These are phyloP conservation scores for Penicillium sp. DNA, from an alignment of 2,329 filamentous ascomycete genomes.

Conservation along the genomic window DNA sequence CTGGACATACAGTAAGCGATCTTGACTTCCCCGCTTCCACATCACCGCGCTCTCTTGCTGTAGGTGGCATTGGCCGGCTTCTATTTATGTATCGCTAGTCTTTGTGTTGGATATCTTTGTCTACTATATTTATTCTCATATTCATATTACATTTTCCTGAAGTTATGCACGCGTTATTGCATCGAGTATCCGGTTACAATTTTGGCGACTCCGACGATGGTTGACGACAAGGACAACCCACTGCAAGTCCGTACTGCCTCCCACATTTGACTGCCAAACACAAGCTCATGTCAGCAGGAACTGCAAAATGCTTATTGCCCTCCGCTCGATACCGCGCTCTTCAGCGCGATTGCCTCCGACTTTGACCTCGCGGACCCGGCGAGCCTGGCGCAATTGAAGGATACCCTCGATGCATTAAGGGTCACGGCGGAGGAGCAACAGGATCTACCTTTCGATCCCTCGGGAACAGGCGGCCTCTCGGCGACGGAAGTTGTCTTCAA, in stretches of 20 bases:
- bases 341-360: conserved; percentile 72
- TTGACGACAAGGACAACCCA: conserved; percentile 16
- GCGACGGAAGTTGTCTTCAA: conserved; percentile 22
- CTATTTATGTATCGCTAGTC: not conserved
- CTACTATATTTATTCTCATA: not conserved
- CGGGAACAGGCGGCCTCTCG: conserved; percentile 57
- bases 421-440: conserved; percentile 68
- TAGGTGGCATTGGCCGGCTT: not conserved
- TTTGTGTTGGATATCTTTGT: not conserved
- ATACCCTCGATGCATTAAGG: conserved; percentile 63
- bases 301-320: conserved; percentile 67
- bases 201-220: conserved; percentile 23
- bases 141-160: not conserved
- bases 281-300: conserved; percentile 23
- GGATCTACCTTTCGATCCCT: conserved; percentile 66
- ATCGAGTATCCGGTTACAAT: conserved; percentile 14
- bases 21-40: not conserved
- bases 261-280: not conserved
- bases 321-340: conserved; percentile 70
- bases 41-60: not conserved
- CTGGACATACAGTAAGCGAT: not conserved
- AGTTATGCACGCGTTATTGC: conserved; percentile 9
- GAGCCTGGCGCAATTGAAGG: conserved; percentile 53
- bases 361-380: conserved; percentile 58
- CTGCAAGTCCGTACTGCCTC: conserved; percentile 6